Base-by-base conservation (phyloP, 495 filamentous ascomycete species). In the Aspergillus sclerotioniger region DNA sequence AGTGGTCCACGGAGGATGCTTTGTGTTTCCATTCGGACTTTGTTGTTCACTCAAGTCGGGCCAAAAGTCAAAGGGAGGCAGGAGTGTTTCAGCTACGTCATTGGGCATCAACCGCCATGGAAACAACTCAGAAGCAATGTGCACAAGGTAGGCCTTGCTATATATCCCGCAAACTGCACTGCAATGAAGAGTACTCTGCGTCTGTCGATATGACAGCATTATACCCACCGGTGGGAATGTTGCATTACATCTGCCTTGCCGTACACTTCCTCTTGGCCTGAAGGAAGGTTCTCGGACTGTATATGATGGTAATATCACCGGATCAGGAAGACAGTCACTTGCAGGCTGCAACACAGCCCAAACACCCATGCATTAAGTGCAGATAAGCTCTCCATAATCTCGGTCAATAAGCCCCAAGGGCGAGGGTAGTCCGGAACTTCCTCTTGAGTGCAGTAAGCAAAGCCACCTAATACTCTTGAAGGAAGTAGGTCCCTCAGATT, bases 81-180 rank as follows among this genome's bases (percentile, higher is more conserved):
- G 12, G 13, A 21, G 48, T 57, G 49, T 61, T 48, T 57, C 56
- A 25, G 58, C 57, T 66, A 61, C 64, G 56, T 63, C 60, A 63
- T 66, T 61, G 60, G 64, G 64, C 64, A 66, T 52, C 57, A 63
- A 66, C 45, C 52, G 28, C 50, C 21, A 32, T 33, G 33, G 19
- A 59, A 21, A 31, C 32, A 57, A 54, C 44, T 45, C 39, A 61
- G 33, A 37, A 15, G 33, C 51, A 60, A 58, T 29, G 54, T 51
- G 62, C 37, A 32, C 41, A 50, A 56, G 58, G 53, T 52, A 19
- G 46, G 56, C 19, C 58, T 45, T 33, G 33, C 49, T 43, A 53
- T 51, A 20, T 9, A 32, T 51, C 35, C 51, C 56, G 25, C 37
- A 48, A 28, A 19, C 29, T 58, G 10, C 20, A 13, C 35, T 31